Base-by-base conservation (phyloP, 1,139 yeast species). In the Pichia sp. region DNA sequence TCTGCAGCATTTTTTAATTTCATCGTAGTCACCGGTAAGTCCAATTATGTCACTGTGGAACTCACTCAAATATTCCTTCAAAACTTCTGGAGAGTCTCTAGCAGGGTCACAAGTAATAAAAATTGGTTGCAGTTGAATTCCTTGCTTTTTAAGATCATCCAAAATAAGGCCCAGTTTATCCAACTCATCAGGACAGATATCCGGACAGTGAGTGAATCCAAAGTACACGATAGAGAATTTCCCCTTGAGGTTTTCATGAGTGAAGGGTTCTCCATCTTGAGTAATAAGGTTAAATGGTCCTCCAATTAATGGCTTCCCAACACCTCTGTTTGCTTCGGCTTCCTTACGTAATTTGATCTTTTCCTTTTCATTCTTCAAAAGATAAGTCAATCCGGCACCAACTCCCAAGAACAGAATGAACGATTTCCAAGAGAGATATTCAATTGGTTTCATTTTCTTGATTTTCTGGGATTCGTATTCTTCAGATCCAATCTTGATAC, bases 141-240 rank as follows among this genome's bases (percentile, higher is more conserved):
- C 70, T 44, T 79, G 73, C 52, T 77, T 73, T 55, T 82, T 77
- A 57, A 85, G 69, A 28, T 71, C 76, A 44, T 80, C 76, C 53
- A 92, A 66, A 76, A 94, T 85, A 33, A 77, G 73, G 3, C 95
- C 86, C 62, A 92, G 72, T 60, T 90, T 87, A 61, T 92, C 98
- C 52, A 92, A 74, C 64, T 92, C 98, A 61, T 92, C 97, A 8
- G 98, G 98, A 64, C 98, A 92, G 44, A 92, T 88, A 64, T 92
- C 98, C 6, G 98, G 98, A 66, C 98, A 92, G 66, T 88, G 90
- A 4, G 95, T 85, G 68, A 92, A 92, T 0, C 98, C 98, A 66
- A 92, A 92, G 65, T 92, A 92, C 23, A 92, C 64, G 44, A 92
- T 70, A 10, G 88, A 77, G 63, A 86, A 92, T 62, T 77, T 80